Base-by-base conservation (phyloP, 1,284 basidiomycete species). In the Trichosporon sp. region DNA sequence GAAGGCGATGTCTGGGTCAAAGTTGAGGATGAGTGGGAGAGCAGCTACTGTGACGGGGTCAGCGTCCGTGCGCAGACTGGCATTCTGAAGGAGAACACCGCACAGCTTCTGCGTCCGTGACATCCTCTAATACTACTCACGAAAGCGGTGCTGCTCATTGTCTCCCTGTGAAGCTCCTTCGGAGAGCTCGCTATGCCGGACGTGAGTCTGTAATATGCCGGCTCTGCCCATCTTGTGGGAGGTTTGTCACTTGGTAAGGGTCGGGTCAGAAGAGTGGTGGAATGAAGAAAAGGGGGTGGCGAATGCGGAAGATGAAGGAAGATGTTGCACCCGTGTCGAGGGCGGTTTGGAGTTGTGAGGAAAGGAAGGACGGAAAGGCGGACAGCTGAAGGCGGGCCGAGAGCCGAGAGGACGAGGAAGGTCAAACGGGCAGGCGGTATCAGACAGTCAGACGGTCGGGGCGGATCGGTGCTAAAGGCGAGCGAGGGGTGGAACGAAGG, bases 11-110 rank as follows among this genome's bases (percentile, higher is more conserved):
- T 25, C 33, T 9, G 59, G 59, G 40, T 54, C 32, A 0, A 31
- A 34, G 2, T 32, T 14, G 34, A 68, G 44, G 40, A 68, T 32
- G 46, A 57, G 61, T 5, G 66, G 49, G 27, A 68, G 64, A 16
- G 31, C 49, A 27, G 56, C 60, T 19, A 49, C 66, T 68, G 64
- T 4, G 56, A 36, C 19, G 44, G 59, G 16, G 36, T 54, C 46
- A 63, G 34, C 25, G 33, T 58, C 56, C 31, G 61, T 58, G 54
- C 60, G n/a, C 56, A 21, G 16, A 11, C 10, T 11, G 8, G 31
- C n/a, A 31, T 33, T 21, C 40, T n/a, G 23, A 10, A 23, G 19
- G 40, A 23, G 40, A 21, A 44, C 40, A 11, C 49, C 29, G 49
- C 49, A 16, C 7, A 6, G 13, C 9, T 54, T 14, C 14, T n/a